Conservation (phyloP, 306 rosid species). For the Potentilla sterilis region DNA sequence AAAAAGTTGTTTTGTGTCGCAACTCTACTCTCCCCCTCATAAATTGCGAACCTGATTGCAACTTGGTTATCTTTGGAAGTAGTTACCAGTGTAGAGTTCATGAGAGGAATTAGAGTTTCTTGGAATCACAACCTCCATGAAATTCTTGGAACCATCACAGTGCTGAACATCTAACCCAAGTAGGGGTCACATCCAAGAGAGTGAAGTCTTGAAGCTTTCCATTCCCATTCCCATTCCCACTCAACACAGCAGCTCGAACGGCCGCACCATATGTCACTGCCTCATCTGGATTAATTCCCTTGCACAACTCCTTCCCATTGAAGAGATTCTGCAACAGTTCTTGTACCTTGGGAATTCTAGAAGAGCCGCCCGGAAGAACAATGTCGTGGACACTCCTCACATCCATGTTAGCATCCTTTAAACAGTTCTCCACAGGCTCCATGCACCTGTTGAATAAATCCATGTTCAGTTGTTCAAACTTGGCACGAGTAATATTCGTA, state of each 20-base stretch:
- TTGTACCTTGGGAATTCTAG: neutral
- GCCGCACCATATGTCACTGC: neutral
- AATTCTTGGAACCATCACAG: neutral
- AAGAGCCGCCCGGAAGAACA: neutral
- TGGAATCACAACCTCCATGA: neutral
- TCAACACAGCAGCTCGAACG: neutral
- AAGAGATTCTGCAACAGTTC: no score
- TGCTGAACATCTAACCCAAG: neutral
- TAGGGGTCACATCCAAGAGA: neutral
- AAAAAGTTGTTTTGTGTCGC: neutral
- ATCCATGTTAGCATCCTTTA: neutral
- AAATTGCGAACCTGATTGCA: neutral
- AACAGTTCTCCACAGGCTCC: neutral
- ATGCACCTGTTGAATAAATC: neutral
- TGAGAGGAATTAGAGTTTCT: neutral
- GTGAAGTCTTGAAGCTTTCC: neutral
- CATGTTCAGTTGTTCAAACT: neutral
- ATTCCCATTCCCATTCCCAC: neutral
- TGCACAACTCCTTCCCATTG: neutral
- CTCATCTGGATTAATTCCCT: neutral
- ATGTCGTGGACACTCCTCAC: neutral
- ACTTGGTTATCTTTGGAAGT: neutral
- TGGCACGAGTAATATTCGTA: neutral
- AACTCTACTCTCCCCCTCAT: neutral
- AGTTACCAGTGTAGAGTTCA: rapidly evolving